Evolutionary conservation across 2,329 filamentous ascomycete genomes (phyloP), one percentile per base, ranked within the genome.

Genomic region (Alternaria ethzedia): DNA sequence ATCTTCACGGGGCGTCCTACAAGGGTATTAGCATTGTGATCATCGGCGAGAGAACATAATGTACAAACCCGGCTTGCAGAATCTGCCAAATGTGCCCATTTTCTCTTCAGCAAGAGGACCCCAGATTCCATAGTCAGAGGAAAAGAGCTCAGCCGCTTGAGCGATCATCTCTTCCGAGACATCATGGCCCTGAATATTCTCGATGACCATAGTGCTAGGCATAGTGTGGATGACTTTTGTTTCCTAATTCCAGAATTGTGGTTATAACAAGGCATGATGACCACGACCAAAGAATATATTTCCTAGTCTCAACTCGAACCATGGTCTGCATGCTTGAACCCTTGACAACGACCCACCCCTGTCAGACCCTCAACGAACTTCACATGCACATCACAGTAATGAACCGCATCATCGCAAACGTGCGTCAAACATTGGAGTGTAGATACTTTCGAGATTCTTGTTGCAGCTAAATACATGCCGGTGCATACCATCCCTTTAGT

Each of bases 391-490:
- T 52, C 49, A 23, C n/a, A 25, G 9, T 52, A 12, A 12, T 21
- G n/a, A 12, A 20, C 20, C 9, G 20, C 20, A 41, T 52, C 2
- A 52, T 25, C 20, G 20, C 9, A 23, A 17, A 20, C 13, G 8
- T 52, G 20, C 15, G 20, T 41, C 49, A 52, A 12, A 12, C 1
- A 6, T 32, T 47, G 43, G 66, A 59, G 69, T 71, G 65, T 71
- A 65, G 63, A 74, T 64, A 69, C 63, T 65, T 71, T 73, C 67
- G 65, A 60, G 61, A 73, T 67, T 77, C 73, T 76, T 75, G 65
- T 64, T 54, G 64, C 63, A 69, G 66, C 70, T 77, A 74, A 71
- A 71, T 78, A 77, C 73, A 78, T 77, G 75, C 71, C 68, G 69
- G 70, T 70, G 70, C 74, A 74, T 67, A 36, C 66, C 61, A 63